Evolutionary conservation across 1,284 basidiomycete genomes (phyloP).

Genomic region (Apiotrichum gracile): DNA sequence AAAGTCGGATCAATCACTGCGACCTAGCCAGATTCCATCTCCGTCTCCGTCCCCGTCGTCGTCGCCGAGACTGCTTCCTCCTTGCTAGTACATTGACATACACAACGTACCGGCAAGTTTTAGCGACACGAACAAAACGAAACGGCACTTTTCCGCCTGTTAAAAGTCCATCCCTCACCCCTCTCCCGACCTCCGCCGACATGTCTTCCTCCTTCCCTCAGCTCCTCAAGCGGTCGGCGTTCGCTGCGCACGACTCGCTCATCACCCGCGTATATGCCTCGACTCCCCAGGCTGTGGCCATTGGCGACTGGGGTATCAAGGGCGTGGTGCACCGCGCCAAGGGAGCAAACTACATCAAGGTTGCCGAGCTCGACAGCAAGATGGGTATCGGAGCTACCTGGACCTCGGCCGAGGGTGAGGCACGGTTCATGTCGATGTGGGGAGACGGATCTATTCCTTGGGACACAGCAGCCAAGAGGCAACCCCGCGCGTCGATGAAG

Average conservation of each 20-base stretch:
- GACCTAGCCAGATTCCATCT: neutral
- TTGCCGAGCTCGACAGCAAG: slow-evolving; percentile 35
- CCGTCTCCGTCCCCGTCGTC: neutral
- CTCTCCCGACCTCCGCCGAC: slow-evolving; percentile 1
- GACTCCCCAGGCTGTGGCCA: slow-evolving; percentile 20
- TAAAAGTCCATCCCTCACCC: neutral
- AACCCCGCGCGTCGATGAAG: neutral
- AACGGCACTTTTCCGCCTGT: neutral
- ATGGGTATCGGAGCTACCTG: slow-evolving; percentile 35
- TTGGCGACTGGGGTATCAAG: slow-evolving; percentile 45
- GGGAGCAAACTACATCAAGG: slow-evolving; percentile 36
- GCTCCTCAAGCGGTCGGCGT: slow-evolving; percentile 39
- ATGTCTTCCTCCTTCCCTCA: slow-evolving; percentile 39
- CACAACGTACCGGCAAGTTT: too few species aligned
- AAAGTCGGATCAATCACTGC: neutral
- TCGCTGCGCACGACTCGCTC: slow-evolving; percentile 42
- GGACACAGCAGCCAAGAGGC: slow-evolving; percentile 6
- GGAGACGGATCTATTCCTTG: slow-evolving; percentile 36
- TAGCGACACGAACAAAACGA: neutral
- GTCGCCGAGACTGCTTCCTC: too few species aligned
- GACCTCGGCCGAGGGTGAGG: slow-evolving; percentile 41
- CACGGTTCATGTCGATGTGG: slow-evolving; percentile 41
- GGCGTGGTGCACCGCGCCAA: slow-evolving; percentile 30
- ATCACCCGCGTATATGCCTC: slow-evolving; percentile 46
- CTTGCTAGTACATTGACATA: too few species aligned